These are phyloP conservation scores for Aspergillus alliaceus DNA, from an alignment of 2,329 filamentous ascomycete species.

Conservation along the genomic window DNA sequence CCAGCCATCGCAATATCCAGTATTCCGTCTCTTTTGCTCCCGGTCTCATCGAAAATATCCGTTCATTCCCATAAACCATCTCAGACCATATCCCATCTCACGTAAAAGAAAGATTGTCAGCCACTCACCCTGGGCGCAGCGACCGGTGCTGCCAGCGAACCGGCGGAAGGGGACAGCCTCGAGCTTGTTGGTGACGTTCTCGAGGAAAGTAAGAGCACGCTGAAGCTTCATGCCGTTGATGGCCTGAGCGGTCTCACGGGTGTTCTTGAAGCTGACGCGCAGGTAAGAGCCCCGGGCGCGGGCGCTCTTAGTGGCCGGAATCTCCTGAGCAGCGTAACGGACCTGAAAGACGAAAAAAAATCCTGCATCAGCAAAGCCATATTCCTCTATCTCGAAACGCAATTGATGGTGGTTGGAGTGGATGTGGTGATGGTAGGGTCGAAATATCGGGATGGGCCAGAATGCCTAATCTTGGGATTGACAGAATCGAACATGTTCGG, in stretches of 20 bases:
- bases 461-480: slow-evolving; percentile 4
- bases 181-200: slow-evolving; percentile 96
- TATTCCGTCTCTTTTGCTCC: neutral
- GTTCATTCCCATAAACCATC: slow-evolving; percentile 4
- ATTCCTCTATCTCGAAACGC: slow-evolving; percentile 9
- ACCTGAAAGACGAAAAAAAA: slow-evolving; percentile 58
- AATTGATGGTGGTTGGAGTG: slow-evolving; percentile 2
- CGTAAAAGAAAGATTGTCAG: slow-evolving; percentile 16
- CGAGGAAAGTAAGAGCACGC: slow-evolving; percentile 93
- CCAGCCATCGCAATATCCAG: neutral
- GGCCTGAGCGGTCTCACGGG: slow-evolving; percentile 97
- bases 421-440: neutral
- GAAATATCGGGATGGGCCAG: slow-evolving; percentile 5
- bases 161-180: slow-evolving; percentile 98
- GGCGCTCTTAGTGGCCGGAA: slow-evolving; percentile 87
- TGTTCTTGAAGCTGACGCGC: slow-evolving; percentile 99
- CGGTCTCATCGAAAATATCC: neutral
- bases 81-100: slow-evolving; percentile 5
- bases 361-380: slow-evolving; percentile 29
- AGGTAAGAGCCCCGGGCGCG: slow-evolving; percentile 98
- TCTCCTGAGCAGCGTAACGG: slow-evolving; percentile 92
- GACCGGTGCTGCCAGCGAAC: slow-evolving; percentile 93
- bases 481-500: slow-evolving; percentile 12
- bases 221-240: slow-evolving; percentile 99
- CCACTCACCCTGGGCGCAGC: slow-evolving; percentile 92